A percentile compares a stretch with the other conserved stretches of the same genome.
Evolutionary conservation across 2,329 filamentous ascomycete genomes (phyloP).

Genomic region (Aspergillus amoenus): DNA sequence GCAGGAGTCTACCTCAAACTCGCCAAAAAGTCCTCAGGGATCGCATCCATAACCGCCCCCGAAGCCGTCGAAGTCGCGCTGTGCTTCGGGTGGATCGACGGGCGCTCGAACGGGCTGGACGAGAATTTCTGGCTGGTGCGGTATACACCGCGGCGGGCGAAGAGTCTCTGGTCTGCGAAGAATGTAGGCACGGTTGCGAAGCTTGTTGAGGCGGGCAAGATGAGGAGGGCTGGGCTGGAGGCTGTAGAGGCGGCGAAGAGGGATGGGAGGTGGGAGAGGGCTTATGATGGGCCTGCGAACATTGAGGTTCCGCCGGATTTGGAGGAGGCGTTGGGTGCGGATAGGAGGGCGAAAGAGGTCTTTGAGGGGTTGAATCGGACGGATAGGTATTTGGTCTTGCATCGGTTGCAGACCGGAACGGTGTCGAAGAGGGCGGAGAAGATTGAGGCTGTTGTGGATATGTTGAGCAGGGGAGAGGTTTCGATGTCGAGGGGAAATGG

Average conservation of each 20-base stretch:
- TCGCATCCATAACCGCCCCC: constrained; percentile 46
- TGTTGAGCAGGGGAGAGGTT: not conserved
- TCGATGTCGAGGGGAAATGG: not conserved
- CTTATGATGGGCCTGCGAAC: constrained; percentile 53
- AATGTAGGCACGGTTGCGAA: constrained; percentile 55
- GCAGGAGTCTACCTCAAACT: constrained; percentile 51
- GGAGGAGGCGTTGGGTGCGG: constrained; percentile 40
- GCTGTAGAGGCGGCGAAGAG: constrained; percentile 56
- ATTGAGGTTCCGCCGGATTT: constrained; percentile 54
- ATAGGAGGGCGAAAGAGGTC: constrained; percentile 31
- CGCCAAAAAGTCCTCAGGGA: constrained; percentile 48
- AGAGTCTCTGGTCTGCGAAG: constrained; percentile 60
- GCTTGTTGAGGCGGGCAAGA: constrained; percentile 48
- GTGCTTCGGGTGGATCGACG: constrained; percentile 65
- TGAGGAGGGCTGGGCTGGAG: constrained; percentile 49
- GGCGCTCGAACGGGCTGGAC: constrained; percentile 50
- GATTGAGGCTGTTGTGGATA: not conserved
- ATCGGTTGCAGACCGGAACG: constrained; percentile 42
- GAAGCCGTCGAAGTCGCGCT: constrained; percentile 58
- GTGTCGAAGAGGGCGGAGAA: not conserved
- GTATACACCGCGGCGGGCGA: constrained; percentile 58
- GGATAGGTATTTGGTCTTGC: constrained; percentile 49
- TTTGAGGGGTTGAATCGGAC: constrained; percentile 41
- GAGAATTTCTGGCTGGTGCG: constrained; percentile 53
- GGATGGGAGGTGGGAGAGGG: constrained; percentile 59